phyloP scores from a whole-genome alignment of 345 rosid genomes.

The Citrus cavaleriei region DNA sequence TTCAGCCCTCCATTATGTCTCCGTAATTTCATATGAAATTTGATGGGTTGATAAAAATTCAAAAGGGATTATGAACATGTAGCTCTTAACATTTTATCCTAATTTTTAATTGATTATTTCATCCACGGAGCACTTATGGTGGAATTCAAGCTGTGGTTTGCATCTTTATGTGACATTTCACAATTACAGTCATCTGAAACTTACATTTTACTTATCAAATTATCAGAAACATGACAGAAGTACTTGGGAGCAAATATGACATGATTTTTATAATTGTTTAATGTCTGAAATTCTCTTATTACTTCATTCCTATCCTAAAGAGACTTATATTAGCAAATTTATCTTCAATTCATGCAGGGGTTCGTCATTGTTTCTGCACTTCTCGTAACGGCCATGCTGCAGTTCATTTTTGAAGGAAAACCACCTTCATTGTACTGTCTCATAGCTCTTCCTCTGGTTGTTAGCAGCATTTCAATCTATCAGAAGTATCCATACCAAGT shows the following conservation, averaged over 20 bases:
- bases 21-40: neutral
- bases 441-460: constrained; percentile 77
- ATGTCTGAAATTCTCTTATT: neutral
- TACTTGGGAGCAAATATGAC: neutral
- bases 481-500: constrained; percentile 75
- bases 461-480: constrained; percentile 79
- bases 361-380: constrained; percentile 95
- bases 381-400: constrained; percentile 84
- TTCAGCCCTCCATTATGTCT: neutral
- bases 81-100: neutral
- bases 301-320: neutral
- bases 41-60: neutral
- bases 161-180: neutral
- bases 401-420: constrained; percentile 87
- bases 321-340: neutral
- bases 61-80: neutral
- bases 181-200: neutral
- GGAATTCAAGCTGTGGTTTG: neutral
- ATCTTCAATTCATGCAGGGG: constrained; percentile 49
- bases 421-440: constrained; percentile 77
- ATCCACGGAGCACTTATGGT: neutral
- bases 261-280: neutral
- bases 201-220: neutral
- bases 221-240: neutral
- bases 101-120: neutral